Base-by-base conservation (phyloP, 176 grass and related monocot genomes). In the Calamus simplicifolius region DNA sequence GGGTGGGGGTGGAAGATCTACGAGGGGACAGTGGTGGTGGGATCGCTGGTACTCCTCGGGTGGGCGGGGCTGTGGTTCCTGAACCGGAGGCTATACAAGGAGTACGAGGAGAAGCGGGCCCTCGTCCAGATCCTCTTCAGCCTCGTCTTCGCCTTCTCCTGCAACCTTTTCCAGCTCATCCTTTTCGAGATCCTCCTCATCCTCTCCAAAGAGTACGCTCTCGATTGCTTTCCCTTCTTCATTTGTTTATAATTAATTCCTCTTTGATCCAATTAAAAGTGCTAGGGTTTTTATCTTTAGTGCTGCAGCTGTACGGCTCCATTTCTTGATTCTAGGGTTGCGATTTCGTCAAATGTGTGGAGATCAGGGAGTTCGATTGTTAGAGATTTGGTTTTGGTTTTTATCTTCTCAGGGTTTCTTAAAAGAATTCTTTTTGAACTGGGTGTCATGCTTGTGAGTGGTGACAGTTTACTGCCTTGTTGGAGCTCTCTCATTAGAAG, bases 41-140 rank as follows among this genome's bases (percentile, higher is more conserved):
- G 71, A 16, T 98, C 93, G 51, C 84, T 98, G 60, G 88, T 59
- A 72, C 75, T 86, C 26, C 67, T 98, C 0, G 93, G 87, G 3
- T 98, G 93, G 93, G 87, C 87, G 58, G 93, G 93, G 43, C 79
- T 98, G 35, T 98, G 93, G 93, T 98, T 98, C 66, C 78, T 98
- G 27, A 98, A 98, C 82, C 78, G 84, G 69, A 79, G 93, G 48
- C 76, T 98, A 21, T 98, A 98, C 84, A 98, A 89, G 84, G 93
- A 98, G 81, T 92, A 98, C 84, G 87, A 98, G 72, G 87, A 98
- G 84, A 89, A 89, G 66, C 78, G 87, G 69, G 87, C 79, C 38
- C 84, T 92, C 59, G 93, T 98, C 62, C 93, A 98, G 81, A 88
- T 98, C 85, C 87, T 98, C 84, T 98, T 98, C 79, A 89, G 93